Conservation (phyloP, 2,329 filamentous ascomycete species). For the Phialemoniopsis sp. region DNA sequence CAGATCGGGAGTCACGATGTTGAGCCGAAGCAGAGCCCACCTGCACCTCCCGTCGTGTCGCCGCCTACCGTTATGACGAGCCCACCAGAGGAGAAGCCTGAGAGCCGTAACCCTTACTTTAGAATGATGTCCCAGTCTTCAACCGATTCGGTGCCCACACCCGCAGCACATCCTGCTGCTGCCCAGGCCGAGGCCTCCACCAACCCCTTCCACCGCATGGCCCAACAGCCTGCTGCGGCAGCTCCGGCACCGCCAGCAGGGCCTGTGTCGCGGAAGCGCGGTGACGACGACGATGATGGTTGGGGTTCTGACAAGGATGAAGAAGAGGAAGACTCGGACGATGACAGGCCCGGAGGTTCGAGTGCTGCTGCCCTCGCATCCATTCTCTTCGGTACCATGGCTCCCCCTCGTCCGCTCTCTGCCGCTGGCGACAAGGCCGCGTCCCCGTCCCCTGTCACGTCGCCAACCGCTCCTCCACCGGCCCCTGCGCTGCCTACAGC, state of each 20-base stretch:
- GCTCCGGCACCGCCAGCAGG: conserved; percentile 38
- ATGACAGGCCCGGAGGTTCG: conserved; percentile 73
- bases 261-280: conserved; percentile 48
- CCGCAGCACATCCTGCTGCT: conserved; percentile 32
- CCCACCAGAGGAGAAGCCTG: conserved; percentile 52
- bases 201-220: conserved; percentile 91
- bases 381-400: conserved; percentile 96
- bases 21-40: conserved; percentile 42
- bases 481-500: conserved; percentile 26
- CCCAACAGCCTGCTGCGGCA: conserved; percentile 51
- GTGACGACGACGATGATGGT: conserved; percentile 57
- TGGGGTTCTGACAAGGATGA: conserved; percentile 73
- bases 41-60: conserved; percentile 36
- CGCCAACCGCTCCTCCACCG: conserved; percentile 32
- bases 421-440: conserved; percentile 69
- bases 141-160: conserved; percentile 32
- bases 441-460: conserved; percentile 25
- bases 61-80: conserved; percentile 49
- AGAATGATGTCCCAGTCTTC: conserved; percentile 75
- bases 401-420: conserved; percentile 81
- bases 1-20: conserved; percentile 50
- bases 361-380: conserved; percentile 90
- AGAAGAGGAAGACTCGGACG: conserved; percentile 68
- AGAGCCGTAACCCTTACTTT: conserved; percentile 94
- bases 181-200: conserved; percentile 63